Conservation (phyloP, 2,329 filamentous ascomycete genomes). For the Hansfordia pulvinata region DNA sequence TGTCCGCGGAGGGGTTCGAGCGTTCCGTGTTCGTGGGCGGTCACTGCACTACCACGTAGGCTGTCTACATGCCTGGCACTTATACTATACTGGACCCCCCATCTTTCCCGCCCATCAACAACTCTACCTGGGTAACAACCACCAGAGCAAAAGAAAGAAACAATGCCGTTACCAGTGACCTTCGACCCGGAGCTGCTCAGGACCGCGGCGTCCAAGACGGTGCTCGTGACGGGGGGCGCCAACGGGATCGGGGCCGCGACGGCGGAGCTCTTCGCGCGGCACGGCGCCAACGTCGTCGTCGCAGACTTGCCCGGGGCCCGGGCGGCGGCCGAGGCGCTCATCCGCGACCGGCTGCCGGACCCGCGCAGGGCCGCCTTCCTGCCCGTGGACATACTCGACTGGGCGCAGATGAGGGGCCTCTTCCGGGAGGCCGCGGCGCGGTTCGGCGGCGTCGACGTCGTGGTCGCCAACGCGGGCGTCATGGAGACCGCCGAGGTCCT, state of each 20-base stretch:
- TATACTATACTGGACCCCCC: too few relatives aligned
- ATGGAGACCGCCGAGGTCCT: slow-evolving; percentile 16
- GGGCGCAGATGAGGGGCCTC: slow-evolving; percentile 18
- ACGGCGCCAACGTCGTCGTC: slow-evolving; percentile 24
- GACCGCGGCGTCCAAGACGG: slow-evolving; percentile 15
- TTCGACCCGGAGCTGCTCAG: slow-evolving; percentile 4
- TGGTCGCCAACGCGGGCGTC: slow-evolving; percentile 26
- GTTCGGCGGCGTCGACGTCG: slow-evolving; percentile 23
- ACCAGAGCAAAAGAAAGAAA: too few relatives aligned
- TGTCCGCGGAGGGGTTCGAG: too few relatives aligned
- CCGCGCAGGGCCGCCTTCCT: slow-evolving; percentile 18
- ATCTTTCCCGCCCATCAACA: too few relatives aligned
- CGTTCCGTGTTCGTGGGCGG: too few relatives aligned
- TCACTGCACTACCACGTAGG: too few relatives aligned
- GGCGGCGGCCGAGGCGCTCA: slow-evolving; percentile 14
- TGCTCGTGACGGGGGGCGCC: slow-evolving; percentile 24
- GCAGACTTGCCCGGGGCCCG: slow-evolving; percentile 16
- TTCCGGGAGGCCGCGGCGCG: slow-evolving; percentile 16
- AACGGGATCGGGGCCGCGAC: slow-evolving; percentile 25
- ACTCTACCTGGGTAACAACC: too few relatives aligned
- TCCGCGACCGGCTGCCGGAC: slow-evolving; percentile 13
- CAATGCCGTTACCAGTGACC: too few relatives aligned
- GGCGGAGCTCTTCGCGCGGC: slow-evolving; percentile 18
- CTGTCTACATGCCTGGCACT: too few relatives aligned
- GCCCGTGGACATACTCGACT: slow-evolving; percentile 20